Evolutionary conservation across 495 filamentous ascomycete genomes (phyloP).

Genomic region (Penicillium steckii): DNA sequence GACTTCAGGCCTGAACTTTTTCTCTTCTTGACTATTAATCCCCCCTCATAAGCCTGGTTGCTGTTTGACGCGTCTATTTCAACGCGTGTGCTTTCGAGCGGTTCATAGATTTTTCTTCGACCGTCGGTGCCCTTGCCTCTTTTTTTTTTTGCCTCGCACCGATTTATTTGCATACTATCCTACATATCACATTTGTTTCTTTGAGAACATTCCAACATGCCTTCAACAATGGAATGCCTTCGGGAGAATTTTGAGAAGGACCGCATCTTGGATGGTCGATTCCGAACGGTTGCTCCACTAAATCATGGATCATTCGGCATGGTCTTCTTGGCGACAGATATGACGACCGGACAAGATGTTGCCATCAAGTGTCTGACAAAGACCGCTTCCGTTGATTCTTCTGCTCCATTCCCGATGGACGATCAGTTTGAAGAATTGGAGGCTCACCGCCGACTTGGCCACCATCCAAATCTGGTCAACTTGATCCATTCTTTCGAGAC

Average conservation of each 20-base stretch:
- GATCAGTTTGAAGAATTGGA: slow-evolving; percentile 85
- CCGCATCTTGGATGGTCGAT: slow-evolving; percentile 78
- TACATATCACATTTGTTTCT: not conserved
- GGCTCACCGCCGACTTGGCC: slow-evolving; percentile 73
- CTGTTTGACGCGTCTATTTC: slow-evolving; percentile 47
- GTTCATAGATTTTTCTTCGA: slow-evolving; percentile 25
- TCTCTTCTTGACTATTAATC: slow-evolving; percentile 41
- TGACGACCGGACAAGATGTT: slow-evolving; percentile 69
- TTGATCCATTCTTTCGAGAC: slow-evolving; percentile 91
- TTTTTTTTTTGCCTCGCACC: slow-evolving; percentile 19
- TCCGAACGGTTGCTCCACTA: slow-evolving; percentile 85
- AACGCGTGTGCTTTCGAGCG: slow-evolving; percentile 27
- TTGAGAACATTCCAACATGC: slow-evolving; percentile 26
- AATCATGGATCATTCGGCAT: slow-evolving; percentile 98
- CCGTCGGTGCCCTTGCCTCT: slow-evolving; percentile 19
- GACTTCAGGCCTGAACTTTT: slow-evolving; percentile 33
- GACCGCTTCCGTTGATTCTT: slow-evolving; percentile 52
- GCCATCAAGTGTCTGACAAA: slow-evolving; percentile 95
- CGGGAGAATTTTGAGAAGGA: slow-evolving; percentile 71
- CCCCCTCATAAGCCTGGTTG: slow-evolving; percentile 38
- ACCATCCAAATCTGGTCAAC: slow-evolving; percentile 92
- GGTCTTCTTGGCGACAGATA: slow-evolving; percentile 90
- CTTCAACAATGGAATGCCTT: slow-evolving; percentile 75
- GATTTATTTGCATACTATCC: slow-evolving; percentile 14
- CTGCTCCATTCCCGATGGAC: slow-evolving; percentile 62